Conservation (phyloP, 768 basidiomycete genomes). For the Termitomyces eurrhizus region DNA sequence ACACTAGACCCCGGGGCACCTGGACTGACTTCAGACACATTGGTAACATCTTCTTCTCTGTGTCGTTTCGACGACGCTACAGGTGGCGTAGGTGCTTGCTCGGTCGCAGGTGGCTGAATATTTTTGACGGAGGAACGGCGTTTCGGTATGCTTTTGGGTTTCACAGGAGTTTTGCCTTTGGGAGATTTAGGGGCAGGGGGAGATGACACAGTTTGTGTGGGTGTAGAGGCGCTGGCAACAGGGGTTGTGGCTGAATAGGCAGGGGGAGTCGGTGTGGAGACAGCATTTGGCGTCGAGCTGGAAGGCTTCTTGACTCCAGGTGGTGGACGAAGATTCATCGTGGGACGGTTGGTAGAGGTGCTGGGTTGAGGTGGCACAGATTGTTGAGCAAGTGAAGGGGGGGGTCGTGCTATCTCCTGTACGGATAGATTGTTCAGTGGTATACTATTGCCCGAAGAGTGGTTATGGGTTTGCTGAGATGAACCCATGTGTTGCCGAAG, state of each 20-base stretch:
- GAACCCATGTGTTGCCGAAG: constrained; percentile 19
- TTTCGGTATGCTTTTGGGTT: constrained; percentile 37
- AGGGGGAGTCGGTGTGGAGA: constrained; percentile 42
- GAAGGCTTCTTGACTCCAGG: constrained; percentile 27
- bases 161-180: constrained; percentile 48
- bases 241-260: constrained; percentile 39
- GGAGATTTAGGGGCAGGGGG: constrained; percentile 73
- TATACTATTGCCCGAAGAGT: constrained; percentile 6
- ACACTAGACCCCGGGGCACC: constrained; percentile 25
- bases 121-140: constrained; percentile 29
- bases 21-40: constrained; percentile 25
- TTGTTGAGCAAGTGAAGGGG: constrained; percentile 19
- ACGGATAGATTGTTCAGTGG: constrained; percentile 4
- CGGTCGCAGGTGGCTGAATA: constrained; percentile 18
- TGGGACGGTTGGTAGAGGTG: constrained; percentile 14
- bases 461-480: constrained; percentile 13
- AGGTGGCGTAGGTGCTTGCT: constrained; percentile 20
- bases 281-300: constrained; percentile 15
- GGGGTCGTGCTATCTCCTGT: constrained; percentile 18
- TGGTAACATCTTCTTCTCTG: constrained; percentile 49
- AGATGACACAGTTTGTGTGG: constrained; percentile 49
- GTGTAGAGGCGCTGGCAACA: constrained; percentile 45
- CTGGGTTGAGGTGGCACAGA: constrained; percentile 15
- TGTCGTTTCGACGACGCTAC: constrained; percentile 39
- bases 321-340: constrained; percentile 19